A percentile compares a stretch with the other conserved stretches of the same genome.
Evolutionary conservation across 2,329 filamentous ascomycete genomes (phyloP).

Genomic region (Gnomoniopsis sp.): DNA sequence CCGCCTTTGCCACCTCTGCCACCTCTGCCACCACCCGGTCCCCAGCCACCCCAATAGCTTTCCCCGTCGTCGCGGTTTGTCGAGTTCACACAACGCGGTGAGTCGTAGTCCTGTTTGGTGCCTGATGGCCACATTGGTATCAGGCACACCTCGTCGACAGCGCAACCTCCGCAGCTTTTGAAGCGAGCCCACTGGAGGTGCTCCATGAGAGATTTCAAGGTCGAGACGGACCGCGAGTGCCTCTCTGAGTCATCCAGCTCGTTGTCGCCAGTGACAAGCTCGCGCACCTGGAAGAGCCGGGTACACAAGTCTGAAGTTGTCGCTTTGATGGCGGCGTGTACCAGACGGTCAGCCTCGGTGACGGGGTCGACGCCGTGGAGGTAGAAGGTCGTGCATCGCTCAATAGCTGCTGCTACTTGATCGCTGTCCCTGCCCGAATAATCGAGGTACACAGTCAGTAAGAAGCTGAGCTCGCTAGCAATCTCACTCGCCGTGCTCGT

Average conservation of each 20-base stretch:
- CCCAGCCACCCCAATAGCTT: slow-evolving; percentile 17
- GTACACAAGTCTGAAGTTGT: slow-evolving; percentile 39
- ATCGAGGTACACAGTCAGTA: slow-evolving; percentile 43
- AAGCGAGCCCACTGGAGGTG: slow-evolving; percentile 20
- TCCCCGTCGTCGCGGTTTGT: slow-evolving; percentile 11
- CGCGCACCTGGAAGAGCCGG: slow-evolving; percentile 27
- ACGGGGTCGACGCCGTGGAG: slow-evolving; percentile 28
- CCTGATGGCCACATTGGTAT: slow-evolving; percentile 23
- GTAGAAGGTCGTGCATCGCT: slow-evolving; percentile 46
- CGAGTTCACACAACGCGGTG: slow-evolving; percentile 19
- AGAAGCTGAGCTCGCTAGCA: slow-evolving; percentile 32
- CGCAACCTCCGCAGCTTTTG: slow-evolving; percentile 20
- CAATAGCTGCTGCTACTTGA: slow-evolving; percentile 35
- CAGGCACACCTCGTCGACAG: slow-evolving; percentile 19
- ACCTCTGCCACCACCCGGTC: slow-evolving; percentile 6
- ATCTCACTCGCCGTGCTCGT: slow-evolving; percentile 28
- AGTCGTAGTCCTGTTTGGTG: slow-evolving; percentile 17
- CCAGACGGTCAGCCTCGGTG: slow-evolving; percentile 41
- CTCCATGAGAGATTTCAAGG: slow-evolving; percentile 11
- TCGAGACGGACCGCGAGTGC: not conserved
- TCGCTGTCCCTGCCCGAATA: slow-evolving; percentile 29
- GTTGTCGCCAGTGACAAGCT: slow-evolving; percentile 19
- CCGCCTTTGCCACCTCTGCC: not conserved
- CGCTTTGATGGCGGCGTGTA: slow-evolving; percentile 39
- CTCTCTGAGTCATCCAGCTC: not conserved